These are phyloP conservation scores for Aspergillus tamarii DNA, from an alignment of 2,329 filamentous ascomycete genomes.

Conservation along the genomic window DNA sequence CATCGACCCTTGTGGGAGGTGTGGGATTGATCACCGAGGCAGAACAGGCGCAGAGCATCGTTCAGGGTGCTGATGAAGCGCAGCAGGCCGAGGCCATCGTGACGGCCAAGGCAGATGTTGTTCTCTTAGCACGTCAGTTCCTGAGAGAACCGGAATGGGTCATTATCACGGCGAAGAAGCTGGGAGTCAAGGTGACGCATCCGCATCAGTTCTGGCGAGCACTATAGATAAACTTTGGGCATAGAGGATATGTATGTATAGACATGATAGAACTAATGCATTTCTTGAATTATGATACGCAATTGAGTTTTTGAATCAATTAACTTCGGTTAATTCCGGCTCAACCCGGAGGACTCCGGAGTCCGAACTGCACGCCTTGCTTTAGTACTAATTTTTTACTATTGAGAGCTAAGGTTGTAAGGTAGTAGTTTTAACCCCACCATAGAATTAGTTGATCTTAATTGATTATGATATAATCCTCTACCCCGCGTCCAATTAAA, in stretches of 20 bases:
- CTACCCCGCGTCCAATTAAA: neutral
- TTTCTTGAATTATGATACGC: neutral
- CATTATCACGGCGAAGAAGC: slow-evolving; percentile 52
- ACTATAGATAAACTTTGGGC: neutral
- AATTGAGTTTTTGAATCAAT: neutral
- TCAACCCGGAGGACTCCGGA: neutral
- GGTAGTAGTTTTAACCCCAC: neutral
- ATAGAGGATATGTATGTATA: neutral
- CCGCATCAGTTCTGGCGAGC: slow-evolving; percentile 51
- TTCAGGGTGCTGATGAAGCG: slow-evolving; percentile 39
- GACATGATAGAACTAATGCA: neutral
- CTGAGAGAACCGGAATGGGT: slow-evolving; percentile 61
- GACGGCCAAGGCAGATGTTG: slow-evolving; percentile 48
- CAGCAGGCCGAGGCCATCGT: slow-evolving; percentile 30
- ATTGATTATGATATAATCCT: neutral
- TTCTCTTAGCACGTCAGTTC: slow-evolving; percentile 58
- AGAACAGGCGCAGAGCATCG: slow-evolving; percentile 53
- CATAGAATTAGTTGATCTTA: neutral
- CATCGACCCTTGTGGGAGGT: slow-evolving; percentile 53
- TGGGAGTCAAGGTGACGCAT: slow-evolving; percentile 53
- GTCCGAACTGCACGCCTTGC: neutral
- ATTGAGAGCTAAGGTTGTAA: too few species aligned
- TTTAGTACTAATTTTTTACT: neutral
- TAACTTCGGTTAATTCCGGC: neutral
- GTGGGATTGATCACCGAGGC: slow-evolving; percentile 59